phyloP scores from a whole-genome alignment of 2,329 filamentous ascomycete species.

The Pseudocercospora vitis region DNA sequence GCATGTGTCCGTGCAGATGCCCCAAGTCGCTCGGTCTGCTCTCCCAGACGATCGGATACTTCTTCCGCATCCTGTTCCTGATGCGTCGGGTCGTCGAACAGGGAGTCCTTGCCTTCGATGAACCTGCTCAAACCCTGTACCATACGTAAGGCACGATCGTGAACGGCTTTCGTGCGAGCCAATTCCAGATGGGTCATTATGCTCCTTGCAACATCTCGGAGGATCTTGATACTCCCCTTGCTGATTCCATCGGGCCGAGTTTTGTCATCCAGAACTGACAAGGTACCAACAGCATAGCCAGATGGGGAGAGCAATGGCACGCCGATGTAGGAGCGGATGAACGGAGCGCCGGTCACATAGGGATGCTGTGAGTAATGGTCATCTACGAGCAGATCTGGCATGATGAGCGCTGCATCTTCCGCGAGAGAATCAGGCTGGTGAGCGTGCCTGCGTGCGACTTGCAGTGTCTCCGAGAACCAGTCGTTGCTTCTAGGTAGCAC shows the following conservation, averaged over 20 bases:
- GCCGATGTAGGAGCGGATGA: constrained; percentile 54
- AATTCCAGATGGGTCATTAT: constrained; percentile 63
- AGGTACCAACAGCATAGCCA: constrained; percentile 59
- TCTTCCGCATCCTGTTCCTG: background rate
- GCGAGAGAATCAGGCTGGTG: background rate
- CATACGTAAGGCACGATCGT: constrained; percentile 54
- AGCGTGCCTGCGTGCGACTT: constrained; percentile 12
- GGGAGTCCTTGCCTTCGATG: constrained; percentile 35
- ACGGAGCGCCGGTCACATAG: constrained; percentile 28
- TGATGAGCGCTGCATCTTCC: constrained; percentile 35
- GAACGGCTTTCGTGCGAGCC: constrained; percentile 53
- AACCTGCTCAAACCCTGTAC: constrained; percentile 56
- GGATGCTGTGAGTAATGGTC: constrained; percentile 26
- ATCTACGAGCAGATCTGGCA: constrained; percentile 30
- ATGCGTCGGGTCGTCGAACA: constrained; percentile 20
- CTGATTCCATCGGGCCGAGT: constrained; percentile 52
- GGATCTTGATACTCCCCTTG: constrained; percentile 51
- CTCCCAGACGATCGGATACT: background rate
- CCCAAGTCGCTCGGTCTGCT: background rate
- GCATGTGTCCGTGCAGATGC: constrained; percentile 12
- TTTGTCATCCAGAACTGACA: constrained; percentile 58
- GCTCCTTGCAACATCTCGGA: constrained; percentile 58
- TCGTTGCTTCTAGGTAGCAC: constrained; percentile 36
- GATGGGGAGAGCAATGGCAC: constrained; percentile 61
- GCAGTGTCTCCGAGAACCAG: constrained; percentile 39